phyloP scores from a whole-genome alignment of 768 basidiomycete species.

The Cystobasidium ongulense region DNA sequence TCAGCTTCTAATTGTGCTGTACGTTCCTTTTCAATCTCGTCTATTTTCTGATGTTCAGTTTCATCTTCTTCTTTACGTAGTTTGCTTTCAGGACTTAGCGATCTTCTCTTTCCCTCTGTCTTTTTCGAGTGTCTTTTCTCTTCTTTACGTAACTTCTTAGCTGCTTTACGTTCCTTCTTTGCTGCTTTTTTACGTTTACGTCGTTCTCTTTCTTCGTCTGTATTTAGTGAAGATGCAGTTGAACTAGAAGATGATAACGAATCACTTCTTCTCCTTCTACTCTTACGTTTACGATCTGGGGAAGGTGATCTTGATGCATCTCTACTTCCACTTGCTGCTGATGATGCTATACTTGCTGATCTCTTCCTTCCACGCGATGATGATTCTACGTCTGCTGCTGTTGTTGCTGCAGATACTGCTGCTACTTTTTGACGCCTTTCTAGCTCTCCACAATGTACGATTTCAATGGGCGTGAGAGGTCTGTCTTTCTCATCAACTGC shows the following conservation, averaged over 20 bases:
- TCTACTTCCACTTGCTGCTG: slow-evolving; percentile 14
- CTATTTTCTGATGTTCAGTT: slow-evolving; percentile 1
- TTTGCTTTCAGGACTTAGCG: slow-evolving; percentile 36
- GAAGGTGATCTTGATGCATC: slow-evolving; percentile 31
- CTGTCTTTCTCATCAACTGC: slow-evolving; percentile 67
- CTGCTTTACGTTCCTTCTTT: slow-evolving; percentile 3
- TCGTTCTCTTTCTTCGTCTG: slow-evolving; percentile 16
- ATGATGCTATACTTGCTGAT: not conserved
- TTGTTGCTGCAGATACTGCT: not conserved
- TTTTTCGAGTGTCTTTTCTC: slow-evolving; percentile 38
- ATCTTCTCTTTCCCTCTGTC: slow-evolving; percentile 37
- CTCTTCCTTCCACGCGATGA: not conserved
- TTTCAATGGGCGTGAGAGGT: slow-evolving; percentile 59
- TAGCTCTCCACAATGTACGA: slow-evolving; percentile 75
- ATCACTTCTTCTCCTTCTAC: not conserved
- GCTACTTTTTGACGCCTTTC: slow-evolving; percentile 42
- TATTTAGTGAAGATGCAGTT: slow-evolving; percentile 21
- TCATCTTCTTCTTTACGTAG: slow-evolving; percentile 19
- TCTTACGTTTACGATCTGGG: not conserved
- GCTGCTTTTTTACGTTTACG: slow-evolving; percentile 9
- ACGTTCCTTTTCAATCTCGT: slow-evolving; percentile 29
- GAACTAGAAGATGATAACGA: slow-evolving; percentile 22
- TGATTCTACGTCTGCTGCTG: not conserved
- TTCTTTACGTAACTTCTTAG: slow-evolving; percentile 32
- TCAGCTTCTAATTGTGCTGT: slow-evolving; percentile 18